Evolutionary conservation across 2,329 filamentous ascomycete genomes (phyloP).

Genomic region (Diaporthe citriasiana): DNA sequence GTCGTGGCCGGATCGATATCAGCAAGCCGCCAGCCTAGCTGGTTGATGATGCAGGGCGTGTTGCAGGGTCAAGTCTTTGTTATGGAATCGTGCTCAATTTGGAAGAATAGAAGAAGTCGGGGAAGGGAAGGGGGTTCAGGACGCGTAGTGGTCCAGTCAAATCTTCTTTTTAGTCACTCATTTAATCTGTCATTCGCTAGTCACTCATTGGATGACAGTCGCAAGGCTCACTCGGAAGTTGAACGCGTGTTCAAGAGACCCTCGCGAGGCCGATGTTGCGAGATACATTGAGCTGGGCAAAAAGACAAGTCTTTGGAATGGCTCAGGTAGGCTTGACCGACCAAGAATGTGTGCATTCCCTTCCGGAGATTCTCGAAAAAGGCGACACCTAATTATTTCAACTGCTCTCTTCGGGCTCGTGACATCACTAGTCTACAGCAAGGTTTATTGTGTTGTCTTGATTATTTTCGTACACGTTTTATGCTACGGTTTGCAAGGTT

Average conservation of each 20-base stretch:
- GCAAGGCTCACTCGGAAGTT: neutral
- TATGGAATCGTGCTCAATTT: constrained; percentile 27
- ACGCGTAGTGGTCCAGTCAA: constrained; percentile 1
- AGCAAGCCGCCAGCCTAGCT: constrained; percentile 4
- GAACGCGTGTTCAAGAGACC: neutral
- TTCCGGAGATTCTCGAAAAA: too few species aligned
- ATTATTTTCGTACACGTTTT: neutral
- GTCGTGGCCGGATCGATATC: constrained; percentile 1
- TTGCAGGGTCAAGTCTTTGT: constrained; percentile 26
- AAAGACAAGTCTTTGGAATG: neutral
- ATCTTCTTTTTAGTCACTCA: constrained; percentile 29
- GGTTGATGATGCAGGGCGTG: neutral
- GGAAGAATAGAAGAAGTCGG: neutral
- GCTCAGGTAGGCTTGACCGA: neutral
- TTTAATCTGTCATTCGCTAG: constrained; percentile 14
- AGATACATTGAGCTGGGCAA: neutral
- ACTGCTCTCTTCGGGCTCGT: neutral
- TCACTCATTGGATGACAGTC: constrained; percentile 18
- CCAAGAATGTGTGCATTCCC: neutral
- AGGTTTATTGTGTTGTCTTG: neutral
- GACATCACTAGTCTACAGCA: neutral
- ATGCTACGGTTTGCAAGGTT: neutral
- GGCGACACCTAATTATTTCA: too few species aligned
- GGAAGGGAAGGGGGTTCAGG: neutral
- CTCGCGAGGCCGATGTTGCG: neutral